Evolutionary conservation across 148 eudicot genomes (phyloP), one percentile per base, ranked within the genome.

Genomic region (Vaccinium vitisidaea): DNA sequence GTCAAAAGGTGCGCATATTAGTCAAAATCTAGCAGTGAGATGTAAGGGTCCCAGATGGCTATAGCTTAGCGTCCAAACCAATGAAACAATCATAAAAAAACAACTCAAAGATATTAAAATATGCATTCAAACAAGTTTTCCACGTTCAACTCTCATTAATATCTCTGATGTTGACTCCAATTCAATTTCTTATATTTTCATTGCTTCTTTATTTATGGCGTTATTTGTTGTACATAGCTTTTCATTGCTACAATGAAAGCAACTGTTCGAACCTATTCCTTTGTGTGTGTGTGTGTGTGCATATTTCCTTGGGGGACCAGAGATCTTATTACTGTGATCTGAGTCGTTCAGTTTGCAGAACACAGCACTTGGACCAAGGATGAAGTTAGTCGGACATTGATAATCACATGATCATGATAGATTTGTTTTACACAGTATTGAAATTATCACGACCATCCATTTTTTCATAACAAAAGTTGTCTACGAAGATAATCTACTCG

Each of bases 371-470:
- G 70, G 8, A 63, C 13, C 12, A 23, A n/a, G 23, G 5, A n/a
- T 63, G 70, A 63, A 23, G 69, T n/a, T 2, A n/a, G 9, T 63
- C 9, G 7, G 23, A n/a, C 69, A n/a, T 23, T 63, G 12, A 63
- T n/a, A n/a, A n/a, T 27, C 70, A n/a, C 70, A n/a, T 63, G 70
- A 63, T 63, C 70, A 63, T 61, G 67, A 61, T 61, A 61, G 69
- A 55, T n/a, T 63, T n/a, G n/a, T 63, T 13, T 8, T 8, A n/a
- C n/a, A 8, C 9, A 63, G 12, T 63, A n/a, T 63, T n/a, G 70
- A 63, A 63, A 2, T 36, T 36, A 36, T 36, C 39, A 36, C 2
- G 70, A 63, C 27, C 70, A n/a, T n/a, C 9, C 10, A 56, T 21
- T 19, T 15, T 61, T 19, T 23, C n/a, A 61, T 7, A 7, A 2